Base-by-base conservation (phyloP, 331 rosid species). In the Malus hybrid region DNA sequence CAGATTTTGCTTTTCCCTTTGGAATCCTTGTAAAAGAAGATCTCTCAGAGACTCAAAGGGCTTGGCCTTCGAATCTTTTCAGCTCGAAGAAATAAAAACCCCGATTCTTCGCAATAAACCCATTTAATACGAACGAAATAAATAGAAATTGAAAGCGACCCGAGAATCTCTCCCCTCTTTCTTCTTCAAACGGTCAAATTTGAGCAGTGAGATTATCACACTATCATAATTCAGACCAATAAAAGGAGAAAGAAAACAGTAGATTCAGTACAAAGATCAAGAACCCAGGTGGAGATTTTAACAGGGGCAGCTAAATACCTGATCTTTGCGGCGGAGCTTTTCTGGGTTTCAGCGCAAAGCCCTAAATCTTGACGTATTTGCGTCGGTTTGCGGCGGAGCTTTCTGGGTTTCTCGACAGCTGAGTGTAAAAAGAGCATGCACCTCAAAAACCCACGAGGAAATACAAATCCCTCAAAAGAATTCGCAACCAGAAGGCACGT, bases 21-120 rank as follows among this genome's bases (percentile, higher is more conserved):
- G 80, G 84, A 79, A 83, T 79, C 87, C 90, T 80, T 81, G 82
- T 59, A 44, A 79, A 83, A 83, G 79, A 81, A 83, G 80, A 77
- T 76, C 65, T 55, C 81, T 67, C 66, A 82, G 73, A 73, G 67
- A 55, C 86, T 76, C 79, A 66, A 73, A 66, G 16, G 57, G 46
- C 70, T 77, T 69, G 15, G 34, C 57, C 31, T 65, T 66, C 60
- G 83, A 83, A 81, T 83, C 88, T 82, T 81, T 59, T 72, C 18
- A 67, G 73, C 85, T 67, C 83, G 14, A 77, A 29, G 78, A 64
- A 83, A 70, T 88, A 10, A 70, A 64, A 79, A 60, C 64, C 73
- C 69, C 20, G 34, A 79, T 78, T 78, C 78, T 69, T 69, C 65
- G 54, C 75, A 69, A 81, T 69, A 75, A 55, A 33, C 55, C 67